Evolutionary conservation across 2,329 filamentous ascomycete genomes (phyloP).

Genomic region (Talaromyces marneffei): DNA sequence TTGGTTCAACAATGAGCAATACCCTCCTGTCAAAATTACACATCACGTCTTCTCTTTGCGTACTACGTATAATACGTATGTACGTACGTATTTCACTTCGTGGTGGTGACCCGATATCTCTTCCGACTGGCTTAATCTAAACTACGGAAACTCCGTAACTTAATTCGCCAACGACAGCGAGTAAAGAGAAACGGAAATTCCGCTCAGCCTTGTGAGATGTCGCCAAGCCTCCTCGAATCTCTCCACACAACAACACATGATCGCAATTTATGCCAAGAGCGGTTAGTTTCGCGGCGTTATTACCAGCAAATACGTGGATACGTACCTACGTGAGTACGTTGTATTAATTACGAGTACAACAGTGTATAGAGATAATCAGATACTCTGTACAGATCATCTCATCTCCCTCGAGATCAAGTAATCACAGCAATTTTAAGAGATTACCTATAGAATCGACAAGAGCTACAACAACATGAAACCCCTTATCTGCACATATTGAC

Average conservation of each 20-base stretch:
- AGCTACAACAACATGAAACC: background rate
- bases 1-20: background rate
- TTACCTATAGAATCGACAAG: background rate
- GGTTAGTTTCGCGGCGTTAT: background rate
- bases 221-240: background rate
- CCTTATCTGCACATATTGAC: background rate
- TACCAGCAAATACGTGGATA: no score
- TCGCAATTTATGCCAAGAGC: background rate
- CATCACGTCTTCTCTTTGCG: no score
- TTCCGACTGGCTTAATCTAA: background rate
- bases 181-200: background rate
- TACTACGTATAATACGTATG: no score
- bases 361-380: background rate
- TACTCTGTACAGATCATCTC: background rate
- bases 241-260: slow-evolving; percentile 2
- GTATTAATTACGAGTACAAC: background rate
- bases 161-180: background rate
- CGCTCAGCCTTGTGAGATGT: slow-evolving; percentile 4
- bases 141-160: background rate
- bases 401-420: background rate
- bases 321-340: background rate
- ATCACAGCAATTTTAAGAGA: background rate
- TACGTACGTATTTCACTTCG: no score
- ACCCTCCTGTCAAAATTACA: background rate
- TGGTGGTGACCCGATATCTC: slow-evolving; percentile 1